Evolutionary conservation across 1,284 basidiomycete genomes (phyloP).

Genomic region (Somion occarium): DNA sequence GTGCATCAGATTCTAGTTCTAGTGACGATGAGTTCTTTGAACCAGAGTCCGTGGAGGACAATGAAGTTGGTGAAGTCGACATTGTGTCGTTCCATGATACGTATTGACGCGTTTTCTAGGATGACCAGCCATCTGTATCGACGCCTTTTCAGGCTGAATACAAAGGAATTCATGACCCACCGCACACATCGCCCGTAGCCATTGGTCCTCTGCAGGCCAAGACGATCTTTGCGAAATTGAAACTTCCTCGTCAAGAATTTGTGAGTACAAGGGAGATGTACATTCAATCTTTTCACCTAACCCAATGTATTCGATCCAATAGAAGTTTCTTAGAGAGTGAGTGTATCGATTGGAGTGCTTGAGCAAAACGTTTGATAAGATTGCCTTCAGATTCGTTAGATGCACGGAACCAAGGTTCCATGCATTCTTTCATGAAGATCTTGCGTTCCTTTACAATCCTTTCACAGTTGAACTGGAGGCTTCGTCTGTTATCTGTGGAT

Average conservation of each 20-base stretch:
- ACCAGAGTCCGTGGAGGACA: neutral
- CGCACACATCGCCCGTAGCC: neutral
- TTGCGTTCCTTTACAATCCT: constrained; percentile 2
- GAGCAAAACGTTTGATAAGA: neutral
- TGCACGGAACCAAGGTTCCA: constrained; percentile 1
- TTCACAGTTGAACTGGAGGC: neutral
- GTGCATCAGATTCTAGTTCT: neutral
- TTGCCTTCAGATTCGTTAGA: neutral
- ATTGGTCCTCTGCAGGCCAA: neutral
- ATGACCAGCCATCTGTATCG: too few relatives aligned
- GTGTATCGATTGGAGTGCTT: neutral
- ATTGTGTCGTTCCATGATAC: too few relatives aligned
- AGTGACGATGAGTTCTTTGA: neutral
- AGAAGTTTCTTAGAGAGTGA: neutral
- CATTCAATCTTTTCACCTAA: neutral
- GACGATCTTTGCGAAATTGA: neutral
- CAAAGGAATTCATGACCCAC: neutral
- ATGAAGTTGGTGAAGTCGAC: too few relatives aligned
- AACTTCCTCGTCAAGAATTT: neutral
- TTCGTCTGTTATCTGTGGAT: neutral
- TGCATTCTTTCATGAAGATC: constrained; percentile 2
- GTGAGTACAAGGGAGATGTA: neutral
- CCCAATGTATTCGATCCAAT: neutral
- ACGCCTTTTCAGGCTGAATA: neutral
- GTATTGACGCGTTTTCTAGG: too few relatives aligned